Base-by-base conservation (phyloP, 306 rosid genomes). In the Citrullus mucosospermus region DNA sequence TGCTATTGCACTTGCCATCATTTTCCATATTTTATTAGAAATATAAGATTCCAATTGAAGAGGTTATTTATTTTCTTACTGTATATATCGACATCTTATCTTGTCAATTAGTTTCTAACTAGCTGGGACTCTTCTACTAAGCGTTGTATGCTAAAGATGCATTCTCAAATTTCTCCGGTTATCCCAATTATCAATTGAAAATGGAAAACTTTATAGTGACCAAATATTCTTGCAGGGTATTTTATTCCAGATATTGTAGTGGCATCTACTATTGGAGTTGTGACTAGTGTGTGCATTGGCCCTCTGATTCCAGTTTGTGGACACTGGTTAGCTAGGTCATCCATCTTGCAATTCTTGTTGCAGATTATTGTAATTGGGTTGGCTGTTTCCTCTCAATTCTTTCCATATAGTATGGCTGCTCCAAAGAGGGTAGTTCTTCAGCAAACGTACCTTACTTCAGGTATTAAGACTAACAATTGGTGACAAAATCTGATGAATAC, bases 351-450 rank as follows among this genome's bases (percentile, higher is more conserved):
- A 59, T 81, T 92, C 83, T 81, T 92, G 84, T 80, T 92, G 77
- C 97, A 96, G 82, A 85, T 96, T 78, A 92, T 79, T 76, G 88
- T 92, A 72, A 77, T 86, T 81, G 89, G 86, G 63, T 78, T 91
- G 88, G 99, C 99, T 18, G 56, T 96, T 77, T 90, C 99, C 61
- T 88, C 93, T 22, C 99, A 92, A 81, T 90, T 96, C 87, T 96
- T 96, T 83, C 99, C 99, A 66, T 96, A 96, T 80, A 85, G 93
- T 80, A 75, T 17, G 20, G 88, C 85, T 53, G 98, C 98, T 43
- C 99, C 99, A 65, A 96, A 96, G 89, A 92, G 99, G 85, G 74
- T 89, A 73, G 83, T 88, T 83, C 89, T 96, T 81, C 99, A 96
- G 88, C 86, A 92, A 62, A 87, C 93, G 8, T 79, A 87, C 71